Evolutionary conservation across 306 rosid species (phyloP).

Genomic region (Casuarina glauca): DNA sequence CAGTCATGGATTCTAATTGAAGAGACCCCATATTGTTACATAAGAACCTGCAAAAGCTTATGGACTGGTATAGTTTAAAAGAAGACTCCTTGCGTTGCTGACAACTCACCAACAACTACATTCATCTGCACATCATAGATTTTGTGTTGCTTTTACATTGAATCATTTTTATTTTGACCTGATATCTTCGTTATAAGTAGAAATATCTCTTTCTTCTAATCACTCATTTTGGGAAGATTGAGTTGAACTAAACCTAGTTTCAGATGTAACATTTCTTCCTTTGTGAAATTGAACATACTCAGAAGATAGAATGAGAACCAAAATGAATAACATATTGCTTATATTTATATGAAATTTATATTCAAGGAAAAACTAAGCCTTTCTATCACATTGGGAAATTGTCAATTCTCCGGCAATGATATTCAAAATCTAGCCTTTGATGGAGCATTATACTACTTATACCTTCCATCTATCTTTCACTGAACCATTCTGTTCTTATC

Average conservation of each 20-base stretch:
- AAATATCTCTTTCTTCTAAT: too few relatives aligned
- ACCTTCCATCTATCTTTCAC: background rate
- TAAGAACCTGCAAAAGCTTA: background rate
- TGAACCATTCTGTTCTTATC: slow-evolving; percentile 18
- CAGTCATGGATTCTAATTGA: background rate
- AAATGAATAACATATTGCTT: too few relatives aligned
- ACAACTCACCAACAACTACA: background rate
- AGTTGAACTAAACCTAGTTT: too few relatives aligned
- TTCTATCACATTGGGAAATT: background rate
- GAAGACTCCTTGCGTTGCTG: background rate
- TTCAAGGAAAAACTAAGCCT: too few relatives aligned
- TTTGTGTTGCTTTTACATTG: background rate
- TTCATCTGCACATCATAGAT: background rate
- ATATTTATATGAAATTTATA: too few relatives aligned
- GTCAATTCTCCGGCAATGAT: background rate
- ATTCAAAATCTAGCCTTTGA: background rate
- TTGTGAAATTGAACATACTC: too few relatives aligned
- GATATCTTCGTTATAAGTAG: too few relatives aligned
- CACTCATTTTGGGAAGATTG: too few relatives aligned
- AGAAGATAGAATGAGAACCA: too few relatives aligned
- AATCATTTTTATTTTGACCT: too few relatives aligned
- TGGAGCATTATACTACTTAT: background rate
- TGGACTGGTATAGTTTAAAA: background rate
- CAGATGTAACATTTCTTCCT: too few relatives aligned
- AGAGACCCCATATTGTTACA: background rate